Base-by-base conservation (phyloP, 2,329 filamentous ascomycete species). In the Thyridium curvatum region DNA sequence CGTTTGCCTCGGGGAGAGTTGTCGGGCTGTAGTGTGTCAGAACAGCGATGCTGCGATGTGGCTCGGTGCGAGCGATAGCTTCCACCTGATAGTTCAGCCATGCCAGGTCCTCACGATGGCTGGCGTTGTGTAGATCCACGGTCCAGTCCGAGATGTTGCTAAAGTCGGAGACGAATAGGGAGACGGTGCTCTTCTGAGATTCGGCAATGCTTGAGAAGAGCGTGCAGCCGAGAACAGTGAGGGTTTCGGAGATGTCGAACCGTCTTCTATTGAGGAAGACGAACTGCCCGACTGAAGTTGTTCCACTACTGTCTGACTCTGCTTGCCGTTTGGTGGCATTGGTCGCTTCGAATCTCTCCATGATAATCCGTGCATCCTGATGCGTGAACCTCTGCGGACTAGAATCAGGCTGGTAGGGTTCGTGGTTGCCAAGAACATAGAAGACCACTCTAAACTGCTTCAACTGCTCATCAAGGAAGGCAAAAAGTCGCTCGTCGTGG, bases 1-100 rank as follows among this genome's bases (percentile, higher is more conserved):
- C 52, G 3, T 59, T 49, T 35, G 81, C 59, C 43, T 69, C 61
- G 0, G 74, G 74, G 2, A 61, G 60, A 1, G 74, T 71, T 2
- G 71, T 41, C 12, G 77, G 76, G 6, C 74, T 72, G 46, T 81
- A 74, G 39, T 79, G 73, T 2, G 74, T 80, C 1, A 71, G 64
- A 0, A 81, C 62, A 0, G 80, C 41, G 6, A 77, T 18, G 34
- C 8, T 12, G 17, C 21, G 21, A 10, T 26, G 6, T 10, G 21
- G 21, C 10, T 26, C 14, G 32, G 6, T 34, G 29, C 33, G 31
- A 6, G 18, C 14, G 13, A 39, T 15, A 33, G 41, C 41, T 3
- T 30, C 38, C 9, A 51, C 49, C 35, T 50, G 43, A 5, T 32
- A 35, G 30, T 56, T 56, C 3, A 58, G 42, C 54, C 52, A 58